Percentiles rank a stretch among this genome's conserved stretches.
phyloP scores from a whole-genome alignment of 2,329 filamentous ascomycete genomes.

The Phyllosticta citrichinensis region DNA sequence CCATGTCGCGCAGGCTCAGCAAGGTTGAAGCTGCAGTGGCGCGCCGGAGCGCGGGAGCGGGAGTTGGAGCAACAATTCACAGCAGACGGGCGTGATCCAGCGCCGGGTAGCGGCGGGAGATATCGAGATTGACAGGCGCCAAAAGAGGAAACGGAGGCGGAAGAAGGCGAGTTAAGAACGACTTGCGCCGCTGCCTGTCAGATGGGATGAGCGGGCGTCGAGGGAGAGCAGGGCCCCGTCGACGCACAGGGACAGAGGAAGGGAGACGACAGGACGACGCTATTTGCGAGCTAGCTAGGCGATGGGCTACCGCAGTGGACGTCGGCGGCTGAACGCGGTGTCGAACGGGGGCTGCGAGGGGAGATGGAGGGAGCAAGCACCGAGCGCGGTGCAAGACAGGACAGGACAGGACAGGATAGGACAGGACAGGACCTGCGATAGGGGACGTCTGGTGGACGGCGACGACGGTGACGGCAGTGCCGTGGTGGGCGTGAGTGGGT shows the following conservation, averaged over 20 bases:
- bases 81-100: not conserved
- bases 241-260: not conserved
- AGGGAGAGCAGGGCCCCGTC: not conserved
- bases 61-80: not conserved
- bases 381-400: not conserved
- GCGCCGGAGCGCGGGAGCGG: constrained; percentile 4
- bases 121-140: not conserved
- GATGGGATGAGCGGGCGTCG: not conserved
- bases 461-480: not conserved
- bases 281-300: not conserved
- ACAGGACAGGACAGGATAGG: too few relatives aligned
- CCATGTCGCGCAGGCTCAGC: constrained; percentile 8
- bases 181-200: not conserved
- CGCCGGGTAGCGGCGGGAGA: not conserved
- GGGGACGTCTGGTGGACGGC: too few relatives aligned
- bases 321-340: not conserved
- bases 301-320: not conserved
- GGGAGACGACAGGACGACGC: not conserved
- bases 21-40: constrained; percentile 3
- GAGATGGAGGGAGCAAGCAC: not conserved
- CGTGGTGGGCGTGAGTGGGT: not conserved
- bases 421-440: too few relatives aligned
- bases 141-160: not conserved
- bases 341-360: not conserved
- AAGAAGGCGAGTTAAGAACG: not conserved